Conservation (phyloP, 2,329 filamentous ascomycete species). For the Talaromyces rugulosus region DNA sequence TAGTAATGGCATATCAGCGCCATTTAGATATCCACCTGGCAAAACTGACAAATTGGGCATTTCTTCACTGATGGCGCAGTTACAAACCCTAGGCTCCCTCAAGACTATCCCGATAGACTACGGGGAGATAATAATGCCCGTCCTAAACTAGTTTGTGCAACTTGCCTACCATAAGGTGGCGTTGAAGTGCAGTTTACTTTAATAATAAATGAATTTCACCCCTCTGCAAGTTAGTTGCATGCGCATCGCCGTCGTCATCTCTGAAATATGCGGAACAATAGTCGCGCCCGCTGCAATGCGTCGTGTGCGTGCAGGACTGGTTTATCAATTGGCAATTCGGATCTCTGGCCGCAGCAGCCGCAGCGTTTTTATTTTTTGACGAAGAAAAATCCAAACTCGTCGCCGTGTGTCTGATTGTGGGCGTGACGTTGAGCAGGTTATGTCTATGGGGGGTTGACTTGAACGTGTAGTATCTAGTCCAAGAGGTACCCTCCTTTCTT, state of each 20-base stretch:
- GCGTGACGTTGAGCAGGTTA: constrained; percentile 54
- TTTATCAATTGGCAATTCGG: constrained; percentile 64
- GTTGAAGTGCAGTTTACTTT: no score
- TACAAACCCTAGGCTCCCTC: no score
- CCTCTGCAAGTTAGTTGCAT: constrained; percentile 46
- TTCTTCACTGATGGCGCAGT: no score
- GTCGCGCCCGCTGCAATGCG: constrained; percentile 49
- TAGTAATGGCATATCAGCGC: no score
- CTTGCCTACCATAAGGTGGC: no score
- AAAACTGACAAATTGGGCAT: no score
- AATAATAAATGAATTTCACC: no score
- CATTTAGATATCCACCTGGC: no score
- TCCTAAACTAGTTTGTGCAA: no score
- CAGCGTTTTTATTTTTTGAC: constrained; percentile 38
- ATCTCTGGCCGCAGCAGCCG: constrained; percentile 47
- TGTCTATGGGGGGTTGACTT: constrained; percentile 62
- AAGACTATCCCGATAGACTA: no score
- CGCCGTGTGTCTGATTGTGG: constrained; percentile 47
- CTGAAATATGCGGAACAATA: constrained; percentile 54
- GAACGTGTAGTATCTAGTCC: constrained; percentile 57
- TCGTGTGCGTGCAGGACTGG: constrained; percentile 64
- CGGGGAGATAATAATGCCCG: no score
- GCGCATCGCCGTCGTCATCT: constrained; percentile 44
- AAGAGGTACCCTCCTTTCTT: constrained; percentile 45
- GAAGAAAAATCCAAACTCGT: constrained; percentile 24